Base-by-base conservation (phyloP, 805 yeast species). In the Cyberlindnera sargentensis region DNA sequence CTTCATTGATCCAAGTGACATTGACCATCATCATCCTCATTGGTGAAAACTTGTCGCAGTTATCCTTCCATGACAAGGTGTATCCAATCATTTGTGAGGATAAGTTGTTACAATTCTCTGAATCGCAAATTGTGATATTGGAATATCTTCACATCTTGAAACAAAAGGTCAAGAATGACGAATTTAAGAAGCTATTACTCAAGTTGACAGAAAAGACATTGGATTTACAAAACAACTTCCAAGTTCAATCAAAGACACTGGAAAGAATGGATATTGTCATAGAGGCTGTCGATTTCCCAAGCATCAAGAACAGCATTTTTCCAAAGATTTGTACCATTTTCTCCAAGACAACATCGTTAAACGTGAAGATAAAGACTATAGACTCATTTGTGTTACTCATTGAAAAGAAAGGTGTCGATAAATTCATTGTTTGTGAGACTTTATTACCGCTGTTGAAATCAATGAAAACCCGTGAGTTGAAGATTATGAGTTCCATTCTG, bases 331-430 rank as follows among this genome's bases (percentile, higher is more conserved):
- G 87, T 37, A 73, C 72, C 37, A 73, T 87, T 6, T 93, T 91
- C 63, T 76, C 88, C 33, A 83, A 87, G 37, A 93, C 99, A 1
- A 86, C 90, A 0, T 78, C 93, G 28, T 68, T 90, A 31, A 78
- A 84, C 5, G 84, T 93, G 27, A 91, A 93, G 56, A 67, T 83
- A 15, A 71, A 77, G 11, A 76, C 93, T 2, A 69, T 88, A 24
- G 65, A 71, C 20, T 71, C 85, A 1, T 80, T 89, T 52, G 70
- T 75, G 10, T 56, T 66, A 38, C 63, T 89, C 54, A 73, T 85
- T 15, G 73, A 69, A 23, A 67, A 71, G 23, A 79, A 80, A 47
- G 73, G 78, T 5, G 71, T 89, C 42, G 96, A 90, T 53, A 79
- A 78, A 50, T 73, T 77, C 42, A 76, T 84, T 3, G 76, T 89